Percentiles rank a stretch among this genome's conserved stretches.
These are phyloP conservation scores for Solanum appendiculatum DNA, from an alignment of 257 asterid genomes.

Conservation along the genomic window DNA sequence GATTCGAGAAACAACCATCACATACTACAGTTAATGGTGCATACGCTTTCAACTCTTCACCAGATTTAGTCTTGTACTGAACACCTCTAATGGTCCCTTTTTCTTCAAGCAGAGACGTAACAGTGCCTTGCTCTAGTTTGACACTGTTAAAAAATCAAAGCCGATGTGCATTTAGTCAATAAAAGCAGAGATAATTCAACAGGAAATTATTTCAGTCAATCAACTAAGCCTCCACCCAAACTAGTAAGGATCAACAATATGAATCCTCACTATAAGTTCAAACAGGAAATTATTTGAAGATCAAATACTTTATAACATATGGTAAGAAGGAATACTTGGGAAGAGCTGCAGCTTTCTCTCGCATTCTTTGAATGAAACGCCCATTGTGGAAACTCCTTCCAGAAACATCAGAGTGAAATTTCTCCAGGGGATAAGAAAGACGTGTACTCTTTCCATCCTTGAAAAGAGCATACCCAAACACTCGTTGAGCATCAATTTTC, in stretches of 20 bases:
- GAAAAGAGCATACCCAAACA: conserved; percentile 83
- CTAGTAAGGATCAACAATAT: neutral
- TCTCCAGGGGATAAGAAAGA: conserved; percentile 80
- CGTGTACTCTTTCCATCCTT: conserved; percentile 81
- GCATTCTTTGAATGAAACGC: conserved; percentile 82
- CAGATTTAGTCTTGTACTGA: conserved; percentile 43
- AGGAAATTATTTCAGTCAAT: neutral
- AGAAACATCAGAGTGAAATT: conserved; percentile 67
- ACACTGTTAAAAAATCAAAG: conserved; percentile 32
- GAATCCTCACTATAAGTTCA: neutral
- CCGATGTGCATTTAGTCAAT: neutral
- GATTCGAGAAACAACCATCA: conserved; percentile 70
- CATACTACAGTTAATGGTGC: conserved; percentile 65
- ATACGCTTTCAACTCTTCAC: conserved; percentile 40
- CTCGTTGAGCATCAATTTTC: conserved; percentile 84
- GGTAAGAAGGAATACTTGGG: conserved; percentile 46
- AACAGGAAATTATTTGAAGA: neutral
- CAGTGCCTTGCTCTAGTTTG: conserved; percentile 58
- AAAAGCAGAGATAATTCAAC: neutral
- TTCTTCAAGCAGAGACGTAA: conserved; percentile 52
- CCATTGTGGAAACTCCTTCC: conserved; percentile 97
- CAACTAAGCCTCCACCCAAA: neutral
- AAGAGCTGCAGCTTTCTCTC: conserved; percentile 75
- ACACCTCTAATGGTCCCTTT: conserved; percentile 47
- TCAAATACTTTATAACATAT: neutral